These are phyloP conservation scores for Fremontodendron californicum DNA, from an alignment of 345 rosid genomes.

Conservation along the genomic window DNA sequence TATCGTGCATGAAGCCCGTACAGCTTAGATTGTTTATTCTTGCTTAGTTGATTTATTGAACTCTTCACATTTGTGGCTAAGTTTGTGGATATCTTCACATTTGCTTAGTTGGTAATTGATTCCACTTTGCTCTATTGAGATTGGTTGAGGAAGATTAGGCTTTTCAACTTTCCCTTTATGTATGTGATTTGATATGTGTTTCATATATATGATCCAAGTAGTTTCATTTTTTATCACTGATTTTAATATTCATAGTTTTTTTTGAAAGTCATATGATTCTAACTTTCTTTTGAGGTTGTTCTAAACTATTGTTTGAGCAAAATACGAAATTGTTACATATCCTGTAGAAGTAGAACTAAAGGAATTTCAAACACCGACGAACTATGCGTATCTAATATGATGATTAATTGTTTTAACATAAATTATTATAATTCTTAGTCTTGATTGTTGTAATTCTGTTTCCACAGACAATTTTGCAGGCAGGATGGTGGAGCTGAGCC, in stretches of 20 bases:
- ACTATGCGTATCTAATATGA: not conserved
- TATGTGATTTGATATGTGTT: too few relatives aligned
- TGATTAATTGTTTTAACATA: not conserved
- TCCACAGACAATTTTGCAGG: not conserved
- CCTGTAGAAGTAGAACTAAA: not conserved
- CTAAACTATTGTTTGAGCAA: not conserved
- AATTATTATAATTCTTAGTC: not conserved
- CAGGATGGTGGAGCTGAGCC: not conserved
- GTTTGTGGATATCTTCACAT: too few relatives aligned
- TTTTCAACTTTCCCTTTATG: too few relatives aligned
- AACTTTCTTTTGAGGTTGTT: not conserved
- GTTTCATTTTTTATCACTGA: too few relatives aligned
- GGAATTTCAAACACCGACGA: not conserved
- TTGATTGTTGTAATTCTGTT: not conserved
- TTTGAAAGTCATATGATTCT: too few relatives aligned
- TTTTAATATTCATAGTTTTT: too few relatives aligned
- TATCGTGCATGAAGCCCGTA: not conserved
- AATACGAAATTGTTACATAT: not conserved
- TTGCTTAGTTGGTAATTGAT: too few relatives aligned
- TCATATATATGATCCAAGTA: too few relatives aligned
- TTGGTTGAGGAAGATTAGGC: too few relatives aligned
- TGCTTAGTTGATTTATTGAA: not conserved
- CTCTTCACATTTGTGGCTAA: not conserved
- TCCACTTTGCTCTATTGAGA: too few relatives aligned
- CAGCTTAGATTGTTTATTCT: not conserved